These are phyloP conservation scores for Harrya chromipes DNA, from an alignment of 768 basidiomycete genomes.

Conservation along the genomic window DNA sequence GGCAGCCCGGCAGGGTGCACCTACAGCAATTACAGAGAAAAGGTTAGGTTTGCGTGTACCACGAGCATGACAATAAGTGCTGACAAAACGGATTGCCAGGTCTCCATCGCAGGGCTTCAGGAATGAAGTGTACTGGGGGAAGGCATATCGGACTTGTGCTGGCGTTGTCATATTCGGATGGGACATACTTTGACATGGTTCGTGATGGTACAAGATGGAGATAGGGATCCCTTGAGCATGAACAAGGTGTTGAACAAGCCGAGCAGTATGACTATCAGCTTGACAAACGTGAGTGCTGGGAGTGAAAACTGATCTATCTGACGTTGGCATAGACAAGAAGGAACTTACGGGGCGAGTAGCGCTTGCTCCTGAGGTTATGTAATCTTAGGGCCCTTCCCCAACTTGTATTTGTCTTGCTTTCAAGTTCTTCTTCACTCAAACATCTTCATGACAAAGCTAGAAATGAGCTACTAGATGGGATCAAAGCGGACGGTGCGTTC, in stretches of 20 bases:
- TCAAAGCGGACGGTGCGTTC: constrained; percentile 74
- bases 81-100: constrained; percentile 32
- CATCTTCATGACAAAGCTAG: constrained; percentile 68
- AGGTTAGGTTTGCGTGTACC: too few species aligned
- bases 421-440: constrained; percentile 51
- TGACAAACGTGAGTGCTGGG: constrained; percentile 18
- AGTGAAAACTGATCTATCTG: neutral
- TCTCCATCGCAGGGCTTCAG: constrained; percentile 39
- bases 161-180: neutral
- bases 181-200: constrained; percentile 15
- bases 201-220: neutral
- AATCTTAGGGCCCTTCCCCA: constrained; percentile 83
- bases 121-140: constrained; percentile 19
- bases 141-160: too few species aligned
- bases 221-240: neutral
- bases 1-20: constrained; percentile 21
- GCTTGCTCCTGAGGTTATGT: too few species aligned
- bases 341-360: too few species aligned
- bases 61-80: neutral
- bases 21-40: too few species aligned
- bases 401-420: constrained; percentile 70
- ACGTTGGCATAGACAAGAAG: too few species aligned
- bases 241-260: constrained; percentile 18
- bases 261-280: constrained; percentile 17
- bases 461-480: constrained; percentile 62